Base-by-base conservation (phyloP, 352 stramenopile species). In the Globisporangium orthogonon region DNA sequence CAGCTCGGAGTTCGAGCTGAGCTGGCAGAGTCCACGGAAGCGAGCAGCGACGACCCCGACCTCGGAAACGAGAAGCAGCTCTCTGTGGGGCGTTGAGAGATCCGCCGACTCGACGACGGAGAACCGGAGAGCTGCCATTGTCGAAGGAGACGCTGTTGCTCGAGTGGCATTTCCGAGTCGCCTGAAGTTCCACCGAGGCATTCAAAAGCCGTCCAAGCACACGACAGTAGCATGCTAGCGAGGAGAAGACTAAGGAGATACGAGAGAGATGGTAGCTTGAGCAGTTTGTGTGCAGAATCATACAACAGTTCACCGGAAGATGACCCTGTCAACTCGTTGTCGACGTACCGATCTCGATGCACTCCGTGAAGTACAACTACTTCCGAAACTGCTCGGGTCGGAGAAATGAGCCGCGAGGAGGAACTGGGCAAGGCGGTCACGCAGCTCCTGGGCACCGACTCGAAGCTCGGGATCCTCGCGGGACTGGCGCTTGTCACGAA, bases 391-490 rank as follows among this genome's bases (percentile, higher is more conserved):
- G 23, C 23, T 23, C 23, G 23, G 23, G 23, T 17, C 18, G 33
- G 45, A n/a, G n/a, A 15, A 15, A 55, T 55, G 50, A 55, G 50
- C 50, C 50, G 28, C 33, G 33, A 45, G 17, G 50, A 44, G 3
- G 45, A 59, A 13, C 2, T 37, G n/a, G 51, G 40, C 30, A 51
- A 62, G 3, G 54, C 76, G 10, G 60, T 86, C 47, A 60, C 50
- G 52, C 66, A 66, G 40, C 53, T 86, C 2, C 58, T 84, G 23
- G 49, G 57, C 28, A 67, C 65, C 1, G 67, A 86, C 56, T 74
- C 78, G 48, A 76, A 71, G 41, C 64, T 88, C 29, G 78, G 71
- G 28, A 78, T 88, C 60, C 70, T 86, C 40, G 75, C 78, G 3
- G 70, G 69, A 0, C 66, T 88, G 52, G 74, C 78, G 37, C 55